Evolutionary conservation across 73 alveolate genomes (phyloP).

Genomic region (Paramecium biaurelia): DNA sequence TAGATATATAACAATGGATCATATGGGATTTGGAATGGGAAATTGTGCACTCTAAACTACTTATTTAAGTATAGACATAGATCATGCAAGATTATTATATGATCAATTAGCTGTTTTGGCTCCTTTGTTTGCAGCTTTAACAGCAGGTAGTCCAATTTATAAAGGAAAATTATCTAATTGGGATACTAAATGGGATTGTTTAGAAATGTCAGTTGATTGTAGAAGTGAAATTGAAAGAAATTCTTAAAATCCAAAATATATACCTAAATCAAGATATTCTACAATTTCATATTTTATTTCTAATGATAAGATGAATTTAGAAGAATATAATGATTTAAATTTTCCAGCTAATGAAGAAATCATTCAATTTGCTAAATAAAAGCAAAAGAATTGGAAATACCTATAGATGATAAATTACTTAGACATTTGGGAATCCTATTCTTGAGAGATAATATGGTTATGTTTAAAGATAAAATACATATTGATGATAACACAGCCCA

Average conservation of each 20-base stretch:
- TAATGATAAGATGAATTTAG: slow-evolving; percentile 69
- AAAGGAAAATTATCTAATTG: slow-evolving; percentile 80
- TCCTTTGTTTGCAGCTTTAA: slow-evolving; percentile 78
- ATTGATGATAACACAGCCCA: slow-evolving; percentile 86
- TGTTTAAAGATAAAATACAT: slow-evolving; percentile 68
- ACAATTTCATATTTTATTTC: slow-evolving; percentile 83
- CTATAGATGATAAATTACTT: slow-evolving; percentile 77
- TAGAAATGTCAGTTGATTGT: slow-evolving; percentile 89
- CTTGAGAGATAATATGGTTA: slow-evolving; percentile 90
- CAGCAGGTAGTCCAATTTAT: slow-evolving; percentile 79
- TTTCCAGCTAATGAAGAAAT: slow-evolving; percentile 79
- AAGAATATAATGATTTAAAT: slow-evolving; percentile 71
- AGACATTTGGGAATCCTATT: slow-evolving; percentile 86
- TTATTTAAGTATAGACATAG: slow-evolving; percentile 62
- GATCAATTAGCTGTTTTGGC: slow-evolving; percentile 77
- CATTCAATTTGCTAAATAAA: slow-evolving; percentile 61
- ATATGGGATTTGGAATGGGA: slow-evolving; percentile 91
- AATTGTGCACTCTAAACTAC: slow-evolving; percentile 66
- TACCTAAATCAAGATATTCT: slow-evolving; percentile 90
- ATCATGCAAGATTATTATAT: slow-evolving; percentile 77
- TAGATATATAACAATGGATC: slow-evolving; percentile 77
- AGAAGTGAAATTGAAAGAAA: slow-evolving; percentile 91
- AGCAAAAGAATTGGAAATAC: slow-evolving; percentile 70
- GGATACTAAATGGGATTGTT: slow-evolving; percentile 94
- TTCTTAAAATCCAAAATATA: slow-evolving; percentile 69